Evolutionary conservation across 176 grass and related monocot genomes (phyloP).

Genomic region (Eragrostis nindensis): DNA sequence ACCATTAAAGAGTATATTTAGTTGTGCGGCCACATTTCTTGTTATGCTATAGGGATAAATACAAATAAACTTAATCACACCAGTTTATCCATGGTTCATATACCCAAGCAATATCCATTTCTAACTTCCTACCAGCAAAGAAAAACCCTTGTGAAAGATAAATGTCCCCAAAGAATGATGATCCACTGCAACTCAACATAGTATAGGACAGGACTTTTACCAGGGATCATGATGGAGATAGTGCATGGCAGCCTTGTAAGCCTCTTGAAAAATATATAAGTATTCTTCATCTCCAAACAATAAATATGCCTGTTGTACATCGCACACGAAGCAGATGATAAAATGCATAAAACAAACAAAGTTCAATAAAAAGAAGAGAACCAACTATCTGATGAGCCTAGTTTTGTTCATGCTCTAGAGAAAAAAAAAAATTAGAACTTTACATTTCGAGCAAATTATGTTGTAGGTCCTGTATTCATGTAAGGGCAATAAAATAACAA

Average conservation of each 20-base stretch:
- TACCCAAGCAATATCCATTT: neutral
- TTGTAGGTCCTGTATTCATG: too few relatives aligned
- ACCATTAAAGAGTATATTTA: conserved; percentile 22
- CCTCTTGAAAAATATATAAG: conserved; percentile 88
- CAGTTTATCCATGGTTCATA: conserved; percentile 12
- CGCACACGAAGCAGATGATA: conserved; percentile 33
- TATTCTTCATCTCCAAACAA: conserved; percentile 99
- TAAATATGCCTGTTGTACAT: conserved; percentile 80
- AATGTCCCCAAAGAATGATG: conserved; percentile 3
- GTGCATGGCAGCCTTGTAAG: conserved; percentile 91
- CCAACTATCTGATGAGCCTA: conserved; percentile 12
- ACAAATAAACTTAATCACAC: neutral
- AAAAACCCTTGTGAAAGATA: conserved; percentile 26
- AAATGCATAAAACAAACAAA: conserved; percentile 26
- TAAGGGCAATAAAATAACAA: too few relatives aligned
- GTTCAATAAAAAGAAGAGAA: conserved; percentile 24
- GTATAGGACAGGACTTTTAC: conserved; percentile 45
- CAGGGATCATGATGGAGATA: conserved; percentile 97
- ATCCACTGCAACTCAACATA: neutral
- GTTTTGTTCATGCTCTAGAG: conserved; percentile 30
- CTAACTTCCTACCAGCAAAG: conserved; percentile 11
- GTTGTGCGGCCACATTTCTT: neutral
- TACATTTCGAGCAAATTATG: neutral
- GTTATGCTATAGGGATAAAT: conserved; percentile 8
- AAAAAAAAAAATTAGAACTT: neutral